A percentile compares a stretch with the other conserved stretches of the same genome.
These are phyloP conservation scores for Sporothrix inflata DNA, from an alignment of 2,329 filamentous ascomycete species.

Conservation along the genomic window DNA sequence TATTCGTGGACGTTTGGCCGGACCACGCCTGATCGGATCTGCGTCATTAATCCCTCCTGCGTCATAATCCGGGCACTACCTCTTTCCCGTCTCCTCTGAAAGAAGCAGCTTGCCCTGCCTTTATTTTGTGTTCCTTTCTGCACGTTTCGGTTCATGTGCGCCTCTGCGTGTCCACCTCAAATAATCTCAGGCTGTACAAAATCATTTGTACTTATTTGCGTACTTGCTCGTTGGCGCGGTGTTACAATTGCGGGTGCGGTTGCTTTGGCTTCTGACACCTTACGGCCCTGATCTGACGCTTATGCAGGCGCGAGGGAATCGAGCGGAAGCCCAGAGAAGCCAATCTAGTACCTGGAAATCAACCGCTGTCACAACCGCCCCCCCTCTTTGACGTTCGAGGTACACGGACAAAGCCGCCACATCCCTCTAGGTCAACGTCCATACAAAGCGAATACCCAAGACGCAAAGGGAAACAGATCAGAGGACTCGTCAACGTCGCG, in stretches of 20 bases:
- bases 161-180: background rate
- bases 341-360: constrained; percentile 1
- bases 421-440: background rate
- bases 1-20: background rate
- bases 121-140: background rate
- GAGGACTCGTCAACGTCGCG: background rate
- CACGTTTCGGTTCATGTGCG: background rate
- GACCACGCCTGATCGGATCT: background rate
- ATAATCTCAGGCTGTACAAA: background rate
- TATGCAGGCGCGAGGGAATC: constrained; percentile 23
- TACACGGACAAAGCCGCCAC: constrained; percentile 10
- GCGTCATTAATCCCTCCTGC: background rate
- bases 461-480: background rate
- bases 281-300: constrained; percentile 3
- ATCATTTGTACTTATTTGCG: background rate
- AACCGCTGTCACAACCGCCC: background rate
- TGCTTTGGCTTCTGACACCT: background rate
- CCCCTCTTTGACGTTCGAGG: background rate
- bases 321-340: constrained; percentile 19
- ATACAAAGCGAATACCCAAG: background rate
- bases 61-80: background rate
- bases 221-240: background rate
- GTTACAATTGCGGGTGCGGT: background rate
- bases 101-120: background rate
- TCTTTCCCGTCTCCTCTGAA: background rate